A percentile compares a stretch with the other conserved stretches of the same genome.
These are phyloP conservation scores for Trypanosoma brucei DNA, from an alignment of 208 protist species.

Conservation along the genomic window DNA sequence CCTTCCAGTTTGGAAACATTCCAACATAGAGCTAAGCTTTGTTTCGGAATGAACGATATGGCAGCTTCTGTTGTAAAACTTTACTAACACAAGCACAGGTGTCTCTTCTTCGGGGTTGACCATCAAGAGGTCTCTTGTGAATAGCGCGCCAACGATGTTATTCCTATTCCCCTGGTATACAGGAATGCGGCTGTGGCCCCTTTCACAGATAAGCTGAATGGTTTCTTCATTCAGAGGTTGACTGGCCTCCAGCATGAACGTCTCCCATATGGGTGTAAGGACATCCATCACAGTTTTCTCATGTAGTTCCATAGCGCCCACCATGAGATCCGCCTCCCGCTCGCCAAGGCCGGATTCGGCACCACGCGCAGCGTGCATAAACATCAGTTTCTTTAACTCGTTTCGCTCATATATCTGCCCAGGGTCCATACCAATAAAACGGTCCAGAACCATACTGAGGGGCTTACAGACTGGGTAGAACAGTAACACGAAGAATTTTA, in stretches of 20 bases:
- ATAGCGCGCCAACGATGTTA: conserved; percentile 91
- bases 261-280: conserved; percentile 92
- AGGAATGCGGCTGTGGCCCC: conserved; percentile 92
- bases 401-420: conserved; percentile 94
- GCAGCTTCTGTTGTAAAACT: conserved; percentile 91
- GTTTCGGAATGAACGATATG: conserved; percentile 87
- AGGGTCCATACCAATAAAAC: conserved; percentile 90
- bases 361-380: conserved; percentile 89
- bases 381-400: conserved; percentile 95
- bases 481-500: conserved; percentile 91
- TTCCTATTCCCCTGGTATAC: conserved; percentile 90
- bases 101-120: conserved; percentile 92
- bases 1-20: conserved; percentile 92
- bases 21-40: conserved; percentile 93
- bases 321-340: conserved; percentile 90
- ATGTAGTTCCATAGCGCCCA: conserved; percentile 93
- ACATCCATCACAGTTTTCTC: conserved; percentile 91
- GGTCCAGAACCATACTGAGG: conserved; percentile 89
- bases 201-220: conserved; percentile 89
- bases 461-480: conserved; percentile 93
- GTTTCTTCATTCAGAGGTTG: conserved; percentile 90
- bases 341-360: conserved; percentile 80
- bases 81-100: conserved; percentile 88
- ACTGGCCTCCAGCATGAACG: conserved; percentile 91
- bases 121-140: conserved; percentile 94